Evolutionary conservation across 192 early-diverging fungal species (phyloP).

Genomic region (Piromyces sp.): DNA sequence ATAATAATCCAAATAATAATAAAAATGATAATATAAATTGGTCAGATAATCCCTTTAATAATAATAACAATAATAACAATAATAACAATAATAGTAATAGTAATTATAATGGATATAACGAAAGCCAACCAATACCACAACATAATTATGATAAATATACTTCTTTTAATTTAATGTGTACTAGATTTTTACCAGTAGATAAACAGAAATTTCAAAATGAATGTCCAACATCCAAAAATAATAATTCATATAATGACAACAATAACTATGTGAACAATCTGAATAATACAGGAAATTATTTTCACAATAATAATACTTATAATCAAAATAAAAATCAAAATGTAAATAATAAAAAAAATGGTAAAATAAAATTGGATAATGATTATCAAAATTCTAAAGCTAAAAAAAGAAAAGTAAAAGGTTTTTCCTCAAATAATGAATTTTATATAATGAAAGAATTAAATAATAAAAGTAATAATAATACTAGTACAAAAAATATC

Average conservation of each 20-base stretch:
- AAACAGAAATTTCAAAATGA: not conserved
- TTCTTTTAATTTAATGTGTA: not conserved
- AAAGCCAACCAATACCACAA: not conserved
- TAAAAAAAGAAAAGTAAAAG: not conserved
- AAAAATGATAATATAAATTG: not conserved
- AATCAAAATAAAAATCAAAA: not conserved
- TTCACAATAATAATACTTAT: too few species aligned
- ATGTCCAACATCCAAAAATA: not conserved
- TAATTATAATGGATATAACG: not conserved
- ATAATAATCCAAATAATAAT: not conserved
- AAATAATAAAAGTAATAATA: not conserved
- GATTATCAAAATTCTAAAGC: not conserved
- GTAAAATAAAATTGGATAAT: not conserved
- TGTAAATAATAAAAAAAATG: not conserved
- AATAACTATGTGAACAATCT: too few species aligned
- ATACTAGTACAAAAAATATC: not conserved
- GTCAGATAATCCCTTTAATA: too few species aligned
- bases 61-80: too few species aligned
- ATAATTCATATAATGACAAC: not conserved
- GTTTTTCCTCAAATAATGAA: not conserved
- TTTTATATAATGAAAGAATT: not conserved
- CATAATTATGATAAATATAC: not conserved
- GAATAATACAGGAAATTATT: too few species aligned
- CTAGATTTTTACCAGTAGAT: not conserved
- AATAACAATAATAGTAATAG: too few species aligned